Conservation (phyloP, 768 basidiomycete species). For the Leucogyrophana mollusca region DNA sequence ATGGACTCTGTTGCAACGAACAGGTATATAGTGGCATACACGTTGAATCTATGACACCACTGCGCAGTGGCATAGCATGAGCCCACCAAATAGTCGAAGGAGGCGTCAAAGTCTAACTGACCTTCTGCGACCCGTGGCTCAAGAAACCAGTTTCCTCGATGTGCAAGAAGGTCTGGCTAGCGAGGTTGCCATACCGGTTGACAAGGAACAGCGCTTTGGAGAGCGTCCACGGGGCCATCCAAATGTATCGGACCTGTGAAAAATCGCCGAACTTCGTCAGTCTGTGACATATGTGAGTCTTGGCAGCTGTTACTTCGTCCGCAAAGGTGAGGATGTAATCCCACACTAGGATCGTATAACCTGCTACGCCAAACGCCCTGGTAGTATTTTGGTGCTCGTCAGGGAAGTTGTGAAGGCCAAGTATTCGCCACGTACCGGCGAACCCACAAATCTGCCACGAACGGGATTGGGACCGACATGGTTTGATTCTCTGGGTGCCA, state of each 20-base stretch:
- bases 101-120: too few relatives aligned
- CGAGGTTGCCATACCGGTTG: conserved; percentile 16
- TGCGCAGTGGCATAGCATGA: too few relatives aligned
- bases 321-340: conserved; percentile 25
- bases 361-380: conserved; percentile 10
- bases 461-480: conserved; percentile 32
- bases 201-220: conserved; percentile 16
- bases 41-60: too few relatives aligned
- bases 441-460: conserved; percentile 36
- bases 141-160: conserved; percentile 7
- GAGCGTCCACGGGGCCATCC: conserved; percentile 10
- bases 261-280: conserved; percentile 7
- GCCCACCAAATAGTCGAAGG: too few relatives aligned
- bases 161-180: conserved; percentile 16
- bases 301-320: conserved; percentile 26
- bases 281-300: not conserved
- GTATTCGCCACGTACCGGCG: conserved; percentile 26
- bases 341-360: conserved; percentile 20
- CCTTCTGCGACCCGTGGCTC: not conserved
- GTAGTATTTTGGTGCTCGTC: conserved; percentile 8
- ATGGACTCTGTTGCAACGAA: too few relatives aligned
- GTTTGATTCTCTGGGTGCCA: conserved; percentile 29
- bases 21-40: too few relatives aligned
- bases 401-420: conserved; percentile 9
- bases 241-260: conserved; percentile 7